Percentiles rank a stretch among this genome's conserved stretches.
These are phyloP conservation scores for Fusarium marasasianum DNA, from an alignment of 2,329 filamentous ascomycete genomes.

Conservation along the genomic window DNA sequence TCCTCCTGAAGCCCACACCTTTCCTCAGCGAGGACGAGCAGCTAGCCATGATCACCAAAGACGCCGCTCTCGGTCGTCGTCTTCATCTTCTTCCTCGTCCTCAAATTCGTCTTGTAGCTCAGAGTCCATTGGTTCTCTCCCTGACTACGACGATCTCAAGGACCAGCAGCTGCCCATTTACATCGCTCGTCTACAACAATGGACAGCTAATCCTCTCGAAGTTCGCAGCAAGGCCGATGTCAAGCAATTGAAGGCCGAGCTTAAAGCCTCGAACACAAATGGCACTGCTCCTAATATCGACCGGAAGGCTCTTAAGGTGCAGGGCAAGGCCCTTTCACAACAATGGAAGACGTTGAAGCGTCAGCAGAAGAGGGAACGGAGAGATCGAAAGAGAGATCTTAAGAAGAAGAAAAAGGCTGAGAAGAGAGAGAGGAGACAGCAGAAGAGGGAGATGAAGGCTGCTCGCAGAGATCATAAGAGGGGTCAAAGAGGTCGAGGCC, in stretches of 20 bases:
- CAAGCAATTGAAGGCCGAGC: conserved; percentile 52
- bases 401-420: conserved; percentile 45
- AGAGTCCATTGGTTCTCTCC: conserved; percentile 60
- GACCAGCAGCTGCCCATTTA: conserved; percentile 60
- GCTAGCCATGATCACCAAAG: conserved; percentile 16
- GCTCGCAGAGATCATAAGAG: conserved; percentile 45
- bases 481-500: conserved; percentile 16
- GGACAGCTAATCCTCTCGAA: conserved; percentile 61
- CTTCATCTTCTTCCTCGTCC: conserved; percentile 48
- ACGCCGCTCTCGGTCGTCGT: conserved; percentile 47
- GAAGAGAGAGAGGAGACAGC: conserved; percentile 46
- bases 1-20: conserved; percentile 5
- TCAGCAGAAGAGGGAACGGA: conserved; percentile 44
- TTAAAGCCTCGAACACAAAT: conserved; percentile 52
- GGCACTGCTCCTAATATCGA: conserved; percentile 18
- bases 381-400: conserved; percentile 45
- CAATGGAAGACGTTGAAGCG: conserved; percentile 52
- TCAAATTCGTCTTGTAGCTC: conserved; percentile 47
- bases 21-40: conserved; percentile 18
- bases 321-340: conserved; percentile 57
- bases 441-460: conserved; percentile 44
- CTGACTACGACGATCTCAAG: conserved; percentile 61
- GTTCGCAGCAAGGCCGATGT: conserved; percentile 59
- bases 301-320: conserved; percentile 50
- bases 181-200: conserved; percentile 55